phyloP scores from a whole-genome alignment of 208 protist genomes.

The Porcisia deanei region DNA sequence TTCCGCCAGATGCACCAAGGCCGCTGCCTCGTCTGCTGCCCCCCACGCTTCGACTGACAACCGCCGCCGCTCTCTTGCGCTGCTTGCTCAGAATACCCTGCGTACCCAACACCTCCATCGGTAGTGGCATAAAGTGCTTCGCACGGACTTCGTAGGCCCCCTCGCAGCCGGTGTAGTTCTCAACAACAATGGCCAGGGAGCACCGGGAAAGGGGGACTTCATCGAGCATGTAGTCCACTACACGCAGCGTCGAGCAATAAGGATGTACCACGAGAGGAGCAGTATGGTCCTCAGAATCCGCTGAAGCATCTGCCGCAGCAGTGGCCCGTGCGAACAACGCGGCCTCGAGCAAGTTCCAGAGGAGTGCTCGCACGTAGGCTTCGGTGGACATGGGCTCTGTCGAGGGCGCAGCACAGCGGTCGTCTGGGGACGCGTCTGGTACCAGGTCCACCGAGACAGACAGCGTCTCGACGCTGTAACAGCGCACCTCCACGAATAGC shows the following conservation, averaged over 20 bases:
- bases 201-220: conserved; percentile 54
- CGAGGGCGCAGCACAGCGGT: background rate
- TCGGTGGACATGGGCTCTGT: conserved; percentile 9
- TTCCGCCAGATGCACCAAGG: background rate
- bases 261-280: conserved; percentile 15
- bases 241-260: conserved; percentile 44
- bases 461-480: conserved; percentile 67
- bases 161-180: conserved; percentile 70
- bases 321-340: background rate
- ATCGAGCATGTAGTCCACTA: conserved; percentile 53
- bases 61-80: conserved; percentile 10
- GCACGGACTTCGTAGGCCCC: conserved; percentile 49
- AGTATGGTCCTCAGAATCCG: background rate
- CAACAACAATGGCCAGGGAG: conserved; percentile 37
- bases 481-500: conserved; percentile 66
- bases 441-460: conserved; percentile 61
- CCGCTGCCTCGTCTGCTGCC: background rate
- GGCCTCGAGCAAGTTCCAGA: conserved; percentile 39
- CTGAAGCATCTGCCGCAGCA: background rate
- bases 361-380: conserved; percentile 40
- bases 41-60: background rate
- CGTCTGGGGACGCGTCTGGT: conserved; percentile 3
- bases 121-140: conserved; percentile 35
- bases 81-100: conserved; percentile 16
- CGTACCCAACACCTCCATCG: conserved; percentile 26